Evolutionary conservation across 2,329 filamentous ascomycete species (phyloP).

Genomic region (Byssothecium circinans): DNA sequence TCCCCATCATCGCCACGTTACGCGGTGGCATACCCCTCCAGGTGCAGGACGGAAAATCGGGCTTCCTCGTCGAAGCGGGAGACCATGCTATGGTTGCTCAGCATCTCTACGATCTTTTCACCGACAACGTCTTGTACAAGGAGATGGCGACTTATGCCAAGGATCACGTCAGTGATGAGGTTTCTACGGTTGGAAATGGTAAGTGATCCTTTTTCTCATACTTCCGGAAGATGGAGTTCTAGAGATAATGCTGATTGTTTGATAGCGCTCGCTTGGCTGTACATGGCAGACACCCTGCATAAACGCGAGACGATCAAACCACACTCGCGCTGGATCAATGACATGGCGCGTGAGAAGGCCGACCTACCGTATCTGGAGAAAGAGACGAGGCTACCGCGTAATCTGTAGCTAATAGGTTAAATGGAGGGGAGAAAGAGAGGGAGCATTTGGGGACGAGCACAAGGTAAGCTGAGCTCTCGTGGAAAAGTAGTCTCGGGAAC

Average conservation of each 20-base stretch:
- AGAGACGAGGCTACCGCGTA: constrained; percentile 64
- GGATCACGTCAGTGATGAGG: constrained; percentile 74
- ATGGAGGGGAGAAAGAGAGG: not conserved
- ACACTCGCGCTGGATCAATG: constrained; percentile 69
- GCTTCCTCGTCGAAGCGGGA: constrained; percentile 72
- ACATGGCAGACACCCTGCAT: constrained; percentile 68
- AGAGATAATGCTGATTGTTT: too few relatives aligned
- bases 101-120: constrained; percentile 68
- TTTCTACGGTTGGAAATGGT: constrained; percentile 78
- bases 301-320: constrained; percentile 61
- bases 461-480: too few relatives aligned
- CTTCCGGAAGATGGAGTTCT: too few relatives aligned
- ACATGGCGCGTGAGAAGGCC: constrained; percentile 69
- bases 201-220: too few relatives aligned
- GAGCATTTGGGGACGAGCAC: too few relatives aligned
- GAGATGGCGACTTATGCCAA: constrained; percentile 67
- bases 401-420: not conserved
- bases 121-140: constrained; percentile 65
- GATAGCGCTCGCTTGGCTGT: constrained; percentile 66
- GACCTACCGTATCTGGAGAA: constrained; percentile 59
- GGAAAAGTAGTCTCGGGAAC: too few relatives aligned
- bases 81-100: constrained; percentile 70
- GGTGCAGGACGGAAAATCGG: constrained; percentile 69
- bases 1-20: constrained; percentile 73
- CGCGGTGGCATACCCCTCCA: constrained; percentile 82